phyloP scores from a whole-genome alignment of 331 rosid genomes.

The Quercus phellos region DNA sequence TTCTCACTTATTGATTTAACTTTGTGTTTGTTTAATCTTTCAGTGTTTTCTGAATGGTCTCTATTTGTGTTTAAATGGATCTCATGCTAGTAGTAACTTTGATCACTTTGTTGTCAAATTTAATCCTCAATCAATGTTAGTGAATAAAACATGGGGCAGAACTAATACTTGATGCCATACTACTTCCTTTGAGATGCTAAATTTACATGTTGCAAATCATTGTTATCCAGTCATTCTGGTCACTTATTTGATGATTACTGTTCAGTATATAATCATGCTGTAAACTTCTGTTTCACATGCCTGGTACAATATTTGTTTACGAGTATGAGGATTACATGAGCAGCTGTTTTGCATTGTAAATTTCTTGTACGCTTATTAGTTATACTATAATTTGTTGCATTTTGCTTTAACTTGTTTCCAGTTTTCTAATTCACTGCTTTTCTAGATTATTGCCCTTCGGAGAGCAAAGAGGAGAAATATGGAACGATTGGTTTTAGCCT shows the following conservation, averaged over 20 bases:
- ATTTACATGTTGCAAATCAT: too few species aligned
- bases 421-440: conserved; percentile 8
- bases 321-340: not conserved
- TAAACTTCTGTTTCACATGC: too few species aligned
- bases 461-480: conserved; percentile 98
- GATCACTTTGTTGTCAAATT: not conserved
- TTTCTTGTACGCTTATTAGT: not conserved
- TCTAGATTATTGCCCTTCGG: conserved; percentile 83
- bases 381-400: not conserved
- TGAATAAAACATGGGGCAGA: not conserved
- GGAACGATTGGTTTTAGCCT: conserved; percentile 95
- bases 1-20: not conserved
- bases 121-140: not conserved
- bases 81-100: not conserved
- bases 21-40: not conserved
- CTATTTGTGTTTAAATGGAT: not conserved
- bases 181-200: too few species aligned
- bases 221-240: too few species aligned
- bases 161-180: too few species aligned
- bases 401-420: not conserved
- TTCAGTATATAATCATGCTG: too few species aligned
- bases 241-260: too few species aligned
- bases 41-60: not conserved
- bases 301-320: not conserved
- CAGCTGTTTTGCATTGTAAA: not conserved